Conservation (phyloP, 305 asterid genomes). For the Rubia occidens region DNA sequence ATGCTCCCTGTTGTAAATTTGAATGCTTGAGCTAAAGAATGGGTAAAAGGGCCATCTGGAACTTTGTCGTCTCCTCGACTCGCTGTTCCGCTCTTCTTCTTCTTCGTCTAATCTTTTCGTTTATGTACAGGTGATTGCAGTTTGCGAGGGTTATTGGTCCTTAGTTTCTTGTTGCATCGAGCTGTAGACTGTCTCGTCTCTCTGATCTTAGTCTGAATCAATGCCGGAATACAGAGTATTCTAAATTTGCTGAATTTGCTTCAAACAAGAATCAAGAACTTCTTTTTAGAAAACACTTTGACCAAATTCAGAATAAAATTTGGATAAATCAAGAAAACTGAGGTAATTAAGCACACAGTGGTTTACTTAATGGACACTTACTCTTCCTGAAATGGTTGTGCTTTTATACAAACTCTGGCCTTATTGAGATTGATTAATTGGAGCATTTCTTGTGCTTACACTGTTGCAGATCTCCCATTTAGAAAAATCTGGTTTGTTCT, state of each 20-base stretch:
- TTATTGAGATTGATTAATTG: not conserved
- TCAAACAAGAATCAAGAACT: not conserved
- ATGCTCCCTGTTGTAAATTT: constrained; percentile 22
- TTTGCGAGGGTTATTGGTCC: not conserved
- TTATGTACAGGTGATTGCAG: not conserved
- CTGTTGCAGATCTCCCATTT: not conserved
- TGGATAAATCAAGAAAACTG: too few species aligned
- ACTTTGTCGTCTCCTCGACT: constrained; percentile 8
- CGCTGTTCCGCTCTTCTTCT: not conserved
- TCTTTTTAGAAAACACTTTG: too few species aligned
- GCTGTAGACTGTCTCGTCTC: not conserved
- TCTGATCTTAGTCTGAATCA: not conserved
- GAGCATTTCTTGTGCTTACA: not conserved
- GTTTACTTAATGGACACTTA: not conserved
- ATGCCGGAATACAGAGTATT: not conserved
- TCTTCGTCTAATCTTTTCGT: not conserved
- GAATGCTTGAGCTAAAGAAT: constrained; percentile 10
- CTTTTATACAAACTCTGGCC: too few species aligned
- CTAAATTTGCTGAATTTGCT: not conserved
- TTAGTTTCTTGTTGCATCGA: not conserved
- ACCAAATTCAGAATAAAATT: too few species aligned
- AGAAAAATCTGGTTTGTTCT: constrained; percentile 24
- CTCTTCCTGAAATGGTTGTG: not conserved
- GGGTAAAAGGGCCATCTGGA: constrained; percentile 5
- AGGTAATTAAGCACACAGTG: not conserved